Percentiles rank a stretch among this genome's conserved stretches.
These are phyloP conservation scores for Botrytis medusae DNA, from an alignment of 2,329 filamentous ascomycete species.

Conservation along the genomic window DNA sequence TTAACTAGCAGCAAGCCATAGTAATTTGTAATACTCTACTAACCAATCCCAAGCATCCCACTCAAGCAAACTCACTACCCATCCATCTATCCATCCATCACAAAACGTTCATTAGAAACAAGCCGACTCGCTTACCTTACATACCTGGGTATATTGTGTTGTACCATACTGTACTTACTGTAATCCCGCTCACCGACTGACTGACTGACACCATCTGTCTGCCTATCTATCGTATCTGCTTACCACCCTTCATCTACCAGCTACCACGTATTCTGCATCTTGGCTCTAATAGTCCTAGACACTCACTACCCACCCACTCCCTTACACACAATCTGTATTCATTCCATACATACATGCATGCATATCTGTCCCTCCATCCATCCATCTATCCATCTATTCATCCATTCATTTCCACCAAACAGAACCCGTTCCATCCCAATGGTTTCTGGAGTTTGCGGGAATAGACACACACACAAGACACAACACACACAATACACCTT, in stretches of 20 bases:
- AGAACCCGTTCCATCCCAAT: not conserved
- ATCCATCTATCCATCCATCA: not conserved
- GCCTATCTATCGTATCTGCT: not conserved
- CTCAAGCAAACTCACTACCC: not conserved
- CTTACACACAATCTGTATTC: not conserved
- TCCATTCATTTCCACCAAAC: not conserved
- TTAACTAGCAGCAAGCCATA: not conserved
- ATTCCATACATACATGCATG: not conserved
- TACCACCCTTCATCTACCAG: not conserved
- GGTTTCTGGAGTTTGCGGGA: not conserved
- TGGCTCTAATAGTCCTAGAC: not conserved
- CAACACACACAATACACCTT: too few relatives aligned
- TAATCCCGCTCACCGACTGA: constrained; percentile 4
- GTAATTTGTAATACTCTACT: not conserved
- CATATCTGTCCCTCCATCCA: not conserved
- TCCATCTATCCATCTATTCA: too few relatives aligned
- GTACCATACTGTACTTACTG: not conserved
- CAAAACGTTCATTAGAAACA: not conserved
- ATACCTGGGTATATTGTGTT: not conserved
- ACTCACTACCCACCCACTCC: not conserved
- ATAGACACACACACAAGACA: too few relatives aligned
- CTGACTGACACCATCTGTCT: not conserved
- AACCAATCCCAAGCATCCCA: not conserved
- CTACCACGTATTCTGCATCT: constrained; percentile 8
- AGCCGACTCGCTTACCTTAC: not conserved